Conservation (phyloP, 768 basidiomycete species). For the Mycena filopes region DNA sequence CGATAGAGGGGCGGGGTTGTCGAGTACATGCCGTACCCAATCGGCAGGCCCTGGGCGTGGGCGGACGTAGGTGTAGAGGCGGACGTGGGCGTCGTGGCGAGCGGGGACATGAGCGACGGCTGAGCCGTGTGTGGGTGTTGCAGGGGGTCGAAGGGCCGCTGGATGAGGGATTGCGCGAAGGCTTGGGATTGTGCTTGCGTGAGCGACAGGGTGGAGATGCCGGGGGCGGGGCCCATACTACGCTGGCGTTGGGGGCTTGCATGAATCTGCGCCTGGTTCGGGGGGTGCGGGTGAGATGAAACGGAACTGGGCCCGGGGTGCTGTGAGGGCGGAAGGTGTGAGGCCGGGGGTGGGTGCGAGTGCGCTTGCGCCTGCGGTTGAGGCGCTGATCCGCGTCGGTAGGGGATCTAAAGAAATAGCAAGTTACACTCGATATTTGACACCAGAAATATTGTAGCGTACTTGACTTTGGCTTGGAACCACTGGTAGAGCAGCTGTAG, state of each 20-base stretch:
- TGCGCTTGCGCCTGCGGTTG: neutral
- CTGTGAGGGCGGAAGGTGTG: neutral
- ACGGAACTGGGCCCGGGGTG: neutral
- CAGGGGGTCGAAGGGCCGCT: too few species aligned
- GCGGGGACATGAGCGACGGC: neutral
- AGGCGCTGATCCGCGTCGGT: slow-evolving; percentile 10
- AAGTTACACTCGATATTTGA: too few species aligned
- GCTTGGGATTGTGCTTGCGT: too few species aligned
- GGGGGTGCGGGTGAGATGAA: too few species aligned
- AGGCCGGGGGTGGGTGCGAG: too few species aligned
- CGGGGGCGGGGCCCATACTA: too few species aligned
- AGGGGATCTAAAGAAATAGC: neutral
- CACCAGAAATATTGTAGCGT: too few species aligned
- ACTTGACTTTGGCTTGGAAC: neutral
- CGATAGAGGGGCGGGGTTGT: neutral
- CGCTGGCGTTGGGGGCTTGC: too few species aligned
- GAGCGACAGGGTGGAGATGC: too few species aligned
- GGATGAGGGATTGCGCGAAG: too few species aligned
- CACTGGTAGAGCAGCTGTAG: neutral
- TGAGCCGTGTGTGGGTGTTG: neutral
- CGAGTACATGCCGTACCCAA: slow-evolving; percentile 4
- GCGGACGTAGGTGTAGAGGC: slow-evolving; percentile 6
- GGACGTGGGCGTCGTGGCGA: neutral
- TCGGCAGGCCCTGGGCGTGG: neutral
- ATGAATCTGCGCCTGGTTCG: too few species aligned